Conservation (phyloP, 495 filamentous ascomycete genomes). For the Daldinia caldariorum region DNA sequence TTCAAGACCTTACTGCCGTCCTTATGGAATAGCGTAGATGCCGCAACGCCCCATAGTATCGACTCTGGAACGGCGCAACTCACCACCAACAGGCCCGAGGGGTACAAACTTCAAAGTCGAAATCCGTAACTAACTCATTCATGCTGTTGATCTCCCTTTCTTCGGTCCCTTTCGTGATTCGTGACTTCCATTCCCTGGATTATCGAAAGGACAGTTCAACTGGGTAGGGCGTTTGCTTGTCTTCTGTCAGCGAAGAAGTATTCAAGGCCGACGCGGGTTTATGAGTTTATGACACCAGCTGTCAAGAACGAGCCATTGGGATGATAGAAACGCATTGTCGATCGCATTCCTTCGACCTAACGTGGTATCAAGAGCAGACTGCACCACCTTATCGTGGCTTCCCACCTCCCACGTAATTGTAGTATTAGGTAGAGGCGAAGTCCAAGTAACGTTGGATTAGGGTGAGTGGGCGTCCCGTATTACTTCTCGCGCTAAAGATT, state of each 20-base stretch:
- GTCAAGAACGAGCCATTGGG: background rate
- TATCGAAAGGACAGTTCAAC: background rate
- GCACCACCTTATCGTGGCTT: constrained; percentile 2
- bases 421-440: constrained; percentile 26
- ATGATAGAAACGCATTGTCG: background rate
- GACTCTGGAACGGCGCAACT: background rate
- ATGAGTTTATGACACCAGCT: background rate
- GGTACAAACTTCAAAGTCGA: background rate
- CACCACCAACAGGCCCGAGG: background rate
- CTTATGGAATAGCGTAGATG: background rate
- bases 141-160: background rate
- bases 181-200: background rate
- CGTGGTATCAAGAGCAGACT: background rate
- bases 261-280: background rate
- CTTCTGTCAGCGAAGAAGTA: background rate
- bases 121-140: background rate
- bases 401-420: constrained; percentile 7
- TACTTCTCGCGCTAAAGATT: constrained; percentile 4
- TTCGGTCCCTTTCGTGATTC: background rate
- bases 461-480: constrained; percentile 24
- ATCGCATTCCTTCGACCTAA: background rate
- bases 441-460: constrained; percentile 40
- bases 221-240: background rate
- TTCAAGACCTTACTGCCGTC: background rate
- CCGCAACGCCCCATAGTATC: background rate